Conservation (phyloP, 345 rosid species). For the Gossypium mustelinum region DNA sequence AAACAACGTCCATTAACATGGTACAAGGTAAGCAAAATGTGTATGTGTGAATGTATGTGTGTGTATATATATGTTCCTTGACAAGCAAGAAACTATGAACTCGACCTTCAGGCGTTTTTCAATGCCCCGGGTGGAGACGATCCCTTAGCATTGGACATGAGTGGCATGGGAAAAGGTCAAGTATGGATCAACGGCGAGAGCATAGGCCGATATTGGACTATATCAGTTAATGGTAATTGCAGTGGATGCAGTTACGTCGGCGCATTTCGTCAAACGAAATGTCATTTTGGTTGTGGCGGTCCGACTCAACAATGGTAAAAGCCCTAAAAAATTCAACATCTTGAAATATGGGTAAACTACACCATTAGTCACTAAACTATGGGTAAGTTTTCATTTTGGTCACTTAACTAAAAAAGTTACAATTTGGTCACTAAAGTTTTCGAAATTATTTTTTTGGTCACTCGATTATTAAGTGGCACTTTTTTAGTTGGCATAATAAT, state of each 20-base stretch:
- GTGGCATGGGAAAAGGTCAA: slow-evolving; percentile 97
- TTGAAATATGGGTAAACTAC: too few species aligned
- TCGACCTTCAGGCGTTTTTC: slow-evolving; percentile 52
- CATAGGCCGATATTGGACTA: slow-evolving; percentile 86
- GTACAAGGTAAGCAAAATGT: slow-evolving; percentile 56
- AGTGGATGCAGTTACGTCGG: slow-evolving; percentile 54
- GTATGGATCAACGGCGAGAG: slow-evolving; percentile 86
- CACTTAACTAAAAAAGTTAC: too few species aligned
- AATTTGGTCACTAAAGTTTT: too few species aligned
- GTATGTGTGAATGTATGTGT: not conserved
- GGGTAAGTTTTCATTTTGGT: too few species aligned
- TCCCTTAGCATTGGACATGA: slow-evolving; percentile 79
- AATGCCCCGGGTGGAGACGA: slow-evolving; percentile 70
- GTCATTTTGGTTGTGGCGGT: slow-evolving; percentile 58
- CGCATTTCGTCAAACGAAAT: slow-evolving; percentile 59
- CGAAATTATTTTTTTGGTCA: too few species aligned
- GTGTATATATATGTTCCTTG: not conserved
- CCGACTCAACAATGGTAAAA: slow-evolving; percentile 60
- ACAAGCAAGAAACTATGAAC: not conserved
- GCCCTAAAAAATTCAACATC: not conserved
- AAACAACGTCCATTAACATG: slow-evolving; percentile 59
- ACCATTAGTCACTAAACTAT: too few species aligned
- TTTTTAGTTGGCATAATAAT: too few species aligned
- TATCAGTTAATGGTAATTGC: slow-evolving; percentile 63
- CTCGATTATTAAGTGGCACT: too few species aligned